phyloP scores from a whole-genome alignment of 192 early-diverging fungal genomes.

The Gamsiella multidivaricata region DNA sequence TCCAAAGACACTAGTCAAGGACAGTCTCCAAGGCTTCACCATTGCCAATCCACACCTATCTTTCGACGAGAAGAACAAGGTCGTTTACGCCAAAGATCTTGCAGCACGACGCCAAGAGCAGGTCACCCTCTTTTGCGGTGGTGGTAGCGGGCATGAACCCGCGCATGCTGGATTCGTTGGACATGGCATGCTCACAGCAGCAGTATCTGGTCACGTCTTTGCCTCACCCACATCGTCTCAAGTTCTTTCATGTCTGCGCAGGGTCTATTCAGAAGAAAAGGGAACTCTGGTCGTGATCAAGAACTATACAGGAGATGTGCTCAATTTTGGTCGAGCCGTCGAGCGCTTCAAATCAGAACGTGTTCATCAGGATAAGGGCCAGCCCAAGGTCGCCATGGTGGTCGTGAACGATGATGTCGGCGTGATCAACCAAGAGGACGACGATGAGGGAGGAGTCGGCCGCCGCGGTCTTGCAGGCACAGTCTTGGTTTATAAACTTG shows the following conservation, averaged over 20 bases:
- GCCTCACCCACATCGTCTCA: constrained; percentile 86
- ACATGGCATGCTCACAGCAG: constrained; percentile 76
- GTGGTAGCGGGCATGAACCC: constrained; percentile 89
- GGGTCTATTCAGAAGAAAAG: constrained; percentile 64
- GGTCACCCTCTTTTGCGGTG: constrained; percentile 85
- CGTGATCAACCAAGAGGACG: constrained; percentile 71
- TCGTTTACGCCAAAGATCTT: constrained; percentile 69
- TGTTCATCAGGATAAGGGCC: constrained; percentile 47
- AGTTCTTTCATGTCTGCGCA: constrained; percentile 78
- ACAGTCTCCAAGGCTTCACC: constrained; percentile 69
- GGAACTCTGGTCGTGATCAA: constrained; percentile 86
- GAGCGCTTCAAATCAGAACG: constrained; percentile 81
- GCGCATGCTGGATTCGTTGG: constrained; percentile 85
- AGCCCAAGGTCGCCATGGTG: constrained; percentile 71
- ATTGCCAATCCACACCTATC: constrained; percentile 69
- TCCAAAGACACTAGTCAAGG: constrained; percentile 68
- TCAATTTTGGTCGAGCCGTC: constrained; percentile 85
- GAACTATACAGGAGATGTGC: constrained; percentile 87
- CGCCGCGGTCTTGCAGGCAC: constrained; percentile 84
- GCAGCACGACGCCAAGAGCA: constrained; percentile 62
- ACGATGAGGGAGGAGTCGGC: constrained; percentile 69
- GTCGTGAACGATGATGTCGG: constrained; percentile 90
- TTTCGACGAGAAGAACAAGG: constrained; percentile 70
- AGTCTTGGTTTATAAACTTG: constrained; percentile 82
- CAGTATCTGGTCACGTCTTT: constrained; percentile 88